Evolutionary conservation across 108 stramenopile species (phyloP).

Genomic region (Discostella pseudostelligera): DNA sequence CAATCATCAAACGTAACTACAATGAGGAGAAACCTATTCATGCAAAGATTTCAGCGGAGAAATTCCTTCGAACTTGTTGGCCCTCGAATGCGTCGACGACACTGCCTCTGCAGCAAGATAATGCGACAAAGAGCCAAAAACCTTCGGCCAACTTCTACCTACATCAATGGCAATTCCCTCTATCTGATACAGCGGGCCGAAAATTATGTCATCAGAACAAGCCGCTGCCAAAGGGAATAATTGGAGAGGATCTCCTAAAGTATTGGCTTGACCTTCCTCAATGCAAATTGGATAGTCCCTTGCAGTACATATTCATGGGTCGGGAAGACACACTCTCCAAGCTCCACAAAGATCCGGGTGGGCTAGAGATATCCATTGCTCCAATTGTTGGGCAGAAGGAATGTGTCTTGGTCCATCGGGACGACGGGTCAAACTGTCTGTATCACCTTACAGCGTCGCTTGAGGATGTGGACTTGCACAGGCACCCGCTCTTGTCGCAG

Average conservation of each 20-base stretch:
- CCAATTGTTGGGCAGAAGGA: constrained; percentile 83
- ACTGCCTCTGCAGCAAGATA: constrained; percentile 11
- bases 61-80: constrained; percentile 73
- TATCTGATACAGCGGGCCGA: constrained; percentile 57
- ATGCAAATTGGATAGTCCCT: constrained; percentile 55
- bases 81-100: constrained; percentile 24
- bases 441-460: constrained; percentile 59
- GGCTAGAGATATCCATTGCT: constrained; percentile 76
- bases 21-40: constrained; percentile 67
- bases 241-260: constrained; percentile 73
- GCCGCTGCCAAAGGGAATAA: constrained; percentile 60
- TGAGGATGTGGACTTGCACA: constrained; percentile 61
- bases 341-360: constrained; percentile 73
- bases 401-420: constrained; percentile 72
- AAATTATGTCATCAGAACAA: constrained; percentile 62
- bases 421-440: constrained; percentile 59
- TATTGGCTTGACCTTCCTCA: constrained; percentile 69
- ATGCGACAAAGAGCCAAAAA: constrained; percentile 25
- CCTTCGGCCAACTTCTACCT: constrained; percentile 51
- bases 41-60: constrained; percentile 47
- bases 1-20: constrained; percentile 69
- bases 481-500: constrained; percentile 57
- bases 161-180: constrained; percentile 89
- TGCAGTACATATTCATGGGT: constrained; percentile 90
- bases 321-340: constrained; percentile 59